A percentile compares a stretch with the other conserved stretches of the same genome.
Evolutionary conservation across 108 stramenopile genomes (phyloP).

Genomic region (Epipyxis sp.): DNA sequence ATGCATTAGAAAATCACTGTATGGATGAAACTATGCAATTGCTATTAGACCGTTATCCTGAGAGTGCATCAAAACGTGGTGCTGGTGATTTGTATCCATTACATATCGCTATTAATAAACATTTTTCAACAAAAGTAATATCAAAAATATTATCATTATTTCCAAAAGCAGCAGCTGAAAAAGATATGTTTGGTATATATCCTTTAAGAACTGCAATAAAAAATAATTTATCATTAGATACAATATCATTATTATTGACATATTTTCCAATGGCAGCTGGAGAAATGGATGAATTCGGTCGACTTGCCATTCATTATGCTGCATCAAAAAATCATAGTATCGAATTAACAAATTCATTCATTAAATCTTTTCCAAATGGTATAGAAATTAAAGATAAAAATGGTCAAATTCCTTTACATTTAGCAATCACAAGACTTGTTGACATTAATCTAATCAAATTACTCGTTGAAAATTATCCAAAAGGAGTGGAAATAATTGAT

Average conservation of each 20-base stretch:
- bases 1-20: not conserved
- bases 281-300: not conserved
- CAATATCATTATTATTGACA: not conserved
- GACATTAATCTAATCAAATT: not conserved
- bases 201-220: not conserved
- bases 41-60: not conserved
- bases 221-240: not conserved
- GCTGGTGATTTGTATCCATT: not conserved
- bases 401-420: not conserved
- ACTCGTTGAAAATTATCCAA: not conserved
- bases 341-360: not conserved
- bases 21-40: not conserved
- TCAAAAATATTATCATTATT: not conserved
- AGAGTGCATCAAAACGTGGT: not conserved
- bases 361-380: not conserved
- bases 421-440: not conserved
- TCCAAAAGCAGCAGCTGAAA: not conserved
- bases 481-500: not conserved
- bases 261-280: not conserved
- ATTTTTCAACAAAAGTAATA: not conserved
- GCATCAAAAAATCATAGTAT: not conserved
- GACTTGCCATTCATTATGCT: constrained; percentile 4
- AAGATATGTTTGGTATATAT: not conserved
- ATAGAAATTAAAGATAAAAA: not conserved
- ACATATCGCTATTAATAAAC: not conserved